Evolutionary conservation across 2,329 filamentous ascomycete genomes (phyloP), one percentile per base, ranked within the genome.

Genomic region (Aureobasidium lini): DNA sequence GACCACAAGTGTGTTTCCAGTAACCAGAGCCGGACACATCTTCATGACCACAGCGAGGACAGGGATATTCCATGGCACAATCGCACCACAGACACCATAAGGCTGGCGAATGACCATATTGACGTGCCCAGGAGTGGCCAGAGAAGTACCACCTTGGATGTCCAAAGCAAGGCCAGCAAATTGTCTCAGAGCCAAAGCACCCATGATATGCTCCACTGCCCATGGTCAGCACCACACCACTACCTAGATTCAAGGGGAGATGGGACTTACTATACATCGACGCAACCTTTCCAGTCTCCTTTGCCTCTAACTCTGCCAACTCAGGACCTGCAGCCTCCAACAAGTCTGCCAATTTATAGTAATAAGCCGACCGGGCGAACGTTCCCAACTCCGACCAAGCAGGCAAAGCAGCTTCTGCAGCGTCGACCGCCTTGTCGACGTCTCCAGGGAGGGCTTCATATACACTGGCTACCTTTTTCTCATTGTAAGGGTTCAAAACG

Each of bases 391-490:
- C 57, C 11, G 34, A n/a, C 60, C 60, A 61, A 4, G 54, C 74
- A 60, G 82, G 82, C 69, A 91, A 84, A 2, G 88, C 88, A 64
- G 79, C 79, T 54, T 85, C 81, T 39, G 88, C 88, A 3, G 88
- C 85, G 32, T 79, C 75, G 16, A 91, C 88, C 13, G 88, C 88
- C 9, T 73, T 75, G 70, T 91, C 84, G 57, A 90, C 82, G 72
- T 91, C 88, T 18, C 83, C 79, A 0, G 77, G 73, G 15, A 56
- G 37, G n/a, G 62, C 62, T 28, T 66, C 62, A 37, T 66, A 65
- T 16, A 82, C 74, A 44, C 80, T 74, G 60, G 79, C 71, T 1
- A 83, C 73, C 9, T 81, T 66, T 2, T 75, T 74, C 56, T 75
- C 76, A 65, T 81, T 75, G 52, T 73, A 76, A 9, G 81, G 80